Conservation (phyloP, 2,329 filamentous ascomycete species). For the Triangularia verruculosa region DNA sequence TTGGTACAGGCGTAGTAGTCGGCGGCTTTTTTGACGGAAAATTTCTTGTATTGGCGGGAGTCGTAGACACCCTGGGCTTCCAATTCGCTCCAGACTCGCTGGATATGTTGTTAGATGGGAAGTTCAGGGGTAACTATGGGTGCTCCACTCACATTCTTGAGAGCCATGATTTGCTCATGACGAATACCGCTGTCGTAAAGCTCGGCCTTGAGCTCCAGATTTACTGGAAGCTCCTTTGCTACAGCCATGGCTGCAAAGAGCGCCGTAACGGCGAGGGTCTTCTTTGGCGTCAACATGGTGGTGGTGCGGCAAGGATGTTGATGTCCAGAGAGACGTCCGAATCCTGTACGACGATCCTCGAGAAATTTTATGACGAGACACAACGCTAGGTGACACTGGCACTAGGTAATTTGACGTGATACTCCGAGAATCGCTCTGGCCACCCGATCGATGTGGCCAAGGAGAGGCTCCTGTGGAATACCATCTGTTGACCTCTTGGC, state of each 20-base stretch:
- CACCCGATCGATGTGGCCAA: slow-evolving; percentile 5
- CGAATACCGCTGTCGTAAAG: slow-evolving; percentile 21
- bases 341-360: not conserved
- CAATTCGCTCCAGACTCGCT: slow-evolving; percentile 21
- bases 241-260: slow-evolving; percentile 10
- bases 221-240: slow-evolving; percentile 19
- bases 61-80: slow-evolving; percentile 19
- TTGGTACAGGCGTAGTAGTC: slow-evolving; percentile 37
- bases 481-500: slow-evolving; percentile 6
- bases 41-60: slow-evolving; percentile 20
- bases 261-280: slow-evolving; percentile 13
- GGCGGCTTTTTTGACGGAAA: slow-evolving; percentile 13
- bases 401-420: not conserved
- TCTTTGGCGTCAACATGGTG: slow-evolving; percentile 6
- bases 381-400: not conserved
- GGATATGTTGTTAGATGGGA: not conserved
- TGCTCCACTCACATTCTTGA: slow-evolving; percentile 19
- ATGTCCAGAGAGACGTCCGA: not conserved
- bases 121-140: not conserved
- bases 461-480: slow-evolving; percentile 5
- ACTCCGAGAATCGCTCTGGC: not conserved
- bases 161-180: slow-evolving; percentile 21
- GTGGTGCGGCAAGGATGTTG: not conserved
- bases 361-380: not conserved
- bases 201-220: slow-evolving; percentile 19